These are phyloP conservation scores for Cardamine resedifolia DNA, from an alignment of 345 rosid species.

Conservation along the genomic window DNA sequence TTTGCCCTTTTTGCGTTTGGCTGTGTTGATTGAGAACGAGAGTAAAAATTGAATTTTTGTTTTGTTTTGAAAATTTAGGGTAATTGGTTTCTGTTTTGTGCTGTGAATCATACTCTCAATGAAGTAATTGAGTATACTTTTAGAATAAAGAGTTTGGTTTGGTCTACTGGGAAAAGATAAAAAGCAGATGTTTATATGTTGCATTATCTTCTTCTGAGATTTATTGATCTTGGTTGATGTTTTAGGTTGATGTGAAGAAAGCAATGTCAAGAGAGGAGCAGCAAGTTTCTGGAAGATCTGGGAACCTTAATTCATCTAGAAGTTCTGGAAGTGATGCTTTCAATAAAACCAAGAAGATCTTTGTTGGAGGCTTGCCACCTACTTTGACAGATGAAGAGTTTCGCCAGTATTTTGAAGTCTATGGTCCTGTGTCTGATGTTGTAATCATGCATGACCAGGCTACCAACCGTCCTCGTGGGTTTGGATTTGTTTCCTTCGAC, in stretches of 20 bases:
- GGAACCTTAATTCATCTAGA: constrained; percentile 55
- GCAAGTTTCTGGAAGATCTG: constrained; percentile 65
- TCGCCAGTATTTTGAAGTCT: constrained; percentile 80
- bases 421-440: constrained; percentile 83
- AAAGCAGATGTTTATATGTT: background rate
- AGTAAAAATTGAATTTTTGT: background rate
- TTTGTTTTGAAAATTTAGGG: background rate
- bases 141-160: too few species aligned
- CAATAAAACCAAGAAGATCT: constrained; percentile 80
- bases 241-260: constrained; percentile 88
- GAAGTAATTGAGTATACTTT: too few species aligned
- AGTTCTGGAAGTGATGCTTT: constrained; percentile 56
- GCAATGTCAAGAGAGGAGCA: constrained; percentile 95
- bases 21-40: background rate
- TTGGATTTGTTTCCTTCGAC: constrained; percentile 93
- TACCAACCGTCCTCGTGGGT: constrained; percentile 91
- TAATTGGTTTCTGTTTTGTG: background rate
- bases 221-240: background rate
- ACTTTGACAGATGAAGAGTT: constrained; percentile 80
- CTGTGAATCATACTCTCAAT: too few species aligned
- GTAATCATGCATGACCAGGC: constrained; percentile 91
- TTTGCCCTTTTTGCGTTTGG: background rate
- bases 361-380: constrained; percentile 96
- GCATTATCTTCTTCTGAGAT: background rate
- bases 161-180: too few species aligned